phyloP scores from a whole-genome alignment of 2,329 filamentous ascomycete species.

The Ploettnerulaceae sp. region DNA sequence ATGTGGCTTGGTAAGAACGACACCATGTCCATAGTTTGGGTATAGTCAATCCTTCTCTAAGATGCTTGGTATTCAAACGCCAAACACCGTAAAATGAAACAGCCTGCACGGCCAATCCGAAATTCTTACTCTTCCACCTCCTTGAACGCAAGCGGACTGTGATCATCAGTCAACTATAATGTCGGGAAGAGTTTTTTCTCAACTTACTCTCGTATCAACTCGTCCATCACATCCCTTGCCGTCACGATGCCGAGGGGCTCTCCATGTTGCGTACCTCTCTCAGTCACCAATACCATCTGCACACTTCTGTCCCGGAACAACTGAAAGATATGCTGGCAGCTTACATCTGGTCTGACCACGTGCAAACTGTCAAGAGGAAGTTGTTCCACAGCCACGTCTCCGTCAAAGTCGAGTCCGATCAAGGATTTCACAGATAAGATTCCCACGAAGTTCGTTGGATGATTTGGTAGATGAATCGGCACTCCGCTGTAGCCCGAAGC shows the following conservation, averaged over 20 bases:
- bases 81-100: too few species aligned
- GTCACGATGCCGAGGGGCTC: constrained; percentile 84
- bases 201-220: constrained; percentile 86
- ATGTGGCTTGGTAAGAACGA: too few species aligned
- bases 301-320: constrained; percentile 98
- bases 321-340: constrained; percentile 93
- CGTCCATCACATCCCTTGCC: constrained; percentile 92
- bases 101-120: too few species aligned
- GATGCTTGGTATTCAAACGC: too few species aligned
- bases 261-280: constrained; percentile 74
- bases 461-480: constrained; percentile 80
- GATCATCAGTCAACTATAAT: background rate
- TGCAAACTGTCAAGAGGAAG: constrained; percentile 86
- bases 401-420: constrained; percentile 93
- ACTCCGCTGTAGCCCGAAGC: constrained; percentile 90
- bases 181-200: background rate
- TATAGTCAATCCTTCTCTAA: too few species aligned
- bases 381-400: constrained; percentile 74
- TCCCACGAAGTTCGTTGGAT: constrained; percentile 79
- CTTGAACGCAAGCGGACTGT: constrained; percentile 10
- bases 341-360: constrained; percentile 86
- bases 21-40: too few species aligned
- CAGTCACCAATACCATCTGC: constrained; percentile 92
- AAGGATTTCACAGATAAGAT: constrained; percentile 96
- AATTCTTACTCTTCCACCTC: constrained; percentile 1